Evolutionary conservation across 805 yeast genomes (phyloP), one percentile per base, ranked within the genome.

Genomic region (Candida chauliodis): DNA sequence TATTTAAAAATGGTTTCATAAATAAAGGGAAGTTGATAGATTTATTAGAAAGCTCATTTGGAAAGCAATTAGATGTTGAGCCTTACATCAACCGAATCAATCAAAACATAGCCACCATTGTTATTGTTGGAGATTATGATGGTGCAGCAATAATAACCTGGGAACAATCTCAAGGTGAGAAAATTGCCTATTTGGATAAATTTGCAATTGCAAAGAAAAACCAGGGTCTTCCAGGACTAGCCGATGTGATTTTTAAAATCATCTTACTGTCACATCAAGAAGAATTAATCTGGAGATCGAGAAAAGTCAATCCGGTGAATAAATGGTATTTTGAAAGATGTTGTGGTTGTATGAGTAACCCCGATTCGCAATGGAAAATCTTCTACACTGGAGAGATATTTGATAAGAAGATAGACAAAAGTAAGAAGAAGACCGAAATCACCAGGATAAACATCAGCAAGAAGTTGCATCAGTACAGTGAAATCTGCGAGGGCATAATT

Each of bases 241-340:
- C 99, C 0, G 99, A 93, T 55, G 78, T 93, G 16, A 81, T 91
- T 17, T 89, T 93, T 68, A 93, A 91, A 55, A 71, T 84, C 6
- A 78, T 93, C 69, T 63, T 78, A 8, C 76, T 76, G 35, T 59
- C 78, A 25, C 90, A 81, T 53, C 84, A 87, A 0, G 61, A 72
- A 11, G 93, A 88, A 54, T 58, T 89, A 9, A 63, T 93, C 2
- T 93, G 99, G 99, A 75, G 99, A 51, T 91, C 98, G 1, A 68
- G 95, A 32, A 75, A 74, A 41, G 75, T 65, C 39, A 93, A 93
- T 58, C 96, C 96, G 0, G 96, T 93, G 6, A 93, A 93, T 65
- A 89, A 89, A 54, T 93, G 99, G 99, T 91, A 91, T 56, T 93
- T 91, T 59, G 97, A 93, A 53, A 70, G 99, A 45, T 82, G 95